These are phyloP conservation scores for Hypoxylon fragiforme DNA, from an alignment of 495 filamentous ascomycete genomes.

Conservation along the genomic window DNA sequence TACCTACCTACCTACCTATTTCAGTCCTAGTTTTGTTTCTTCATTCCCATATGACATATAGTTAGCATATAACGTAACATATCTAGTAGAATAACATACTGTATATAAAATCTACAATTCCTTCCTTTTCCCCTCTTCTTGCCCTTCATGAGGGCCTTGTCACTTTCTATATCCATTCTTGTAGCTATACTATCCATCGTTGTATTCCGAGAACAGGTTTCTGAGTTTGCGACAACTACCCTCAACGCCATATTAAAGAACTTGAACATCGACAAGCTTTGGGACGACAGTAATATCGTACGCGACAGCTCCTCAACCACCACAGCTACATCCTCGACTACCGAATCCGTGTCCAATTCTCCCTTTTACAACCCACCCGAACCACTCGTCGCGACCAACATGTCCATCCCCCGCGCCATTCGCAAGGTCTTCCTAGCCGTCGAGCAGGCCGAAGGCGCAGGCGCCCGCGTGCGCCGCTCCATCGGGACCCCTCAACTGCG, in stretches of 20 bases:
- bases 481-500: constrained; percentile 83
- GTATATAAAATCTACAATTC: not conserved
- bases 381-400: constrained; percentile 46
- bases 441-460: constrained; percentile 88
- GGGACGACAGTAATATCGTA: constrained; percentile 9
- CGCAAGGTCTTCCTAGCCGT: constrained; percentile 78
- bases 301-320: constrained; percentile 10
- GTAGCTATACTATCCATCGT: constrained; percentile 45
- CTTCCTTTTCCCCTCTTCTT: not conserved
- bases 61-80: no score
- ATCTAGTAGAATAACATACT: no score
- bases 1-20: constrained; percentile 24
- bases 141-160: constrained; percentile 39
- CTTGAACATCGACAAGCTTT: constrained; percentile 22
- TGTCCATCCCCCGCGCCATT: constrained; percentile 75
- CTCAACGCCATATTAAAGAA: constrained; percentile 25
- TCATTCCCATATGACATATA: no score
- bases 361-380: constrained; percentile 35
- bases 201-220: constrained; percentile 36
- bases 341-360: constrained; percentile 18
- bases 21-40: constrained; percentile 14
- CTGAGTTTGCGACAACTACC: constrained; percentile 30
- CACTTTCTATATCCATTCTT: constrained; percentile 40
- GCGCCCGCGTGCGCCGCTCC: constrained; percentile 83
- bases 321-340: constrained; percentile 11